Conservation (phyloP, 495 filamentous ascomycete species). For the Achaetomiella virescens region DNA sequence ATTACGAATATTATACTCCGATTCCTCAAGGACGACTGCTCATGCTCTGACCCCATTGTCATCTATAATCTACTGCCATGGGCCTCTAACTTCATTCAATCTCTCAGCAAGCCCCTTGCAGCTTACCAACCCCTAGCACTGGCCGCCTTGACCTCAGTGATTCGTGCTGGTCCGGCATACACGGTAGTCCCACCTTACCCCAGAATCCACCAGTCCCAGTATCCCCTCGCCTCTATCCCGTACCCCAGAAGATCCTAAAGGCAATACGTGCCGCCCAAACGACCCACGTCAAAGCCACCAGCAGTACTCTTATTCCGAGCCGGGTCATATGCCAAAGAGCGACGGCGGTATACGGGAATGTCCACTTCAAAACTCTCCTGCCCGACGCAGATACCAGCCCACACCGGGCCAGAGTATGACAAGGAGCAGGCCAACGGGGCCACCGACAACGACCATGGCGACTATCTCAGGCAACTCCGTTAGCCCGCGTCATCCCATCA, state of each 20-base stretch:
- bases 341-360: neutral
- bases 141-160: too few relatives aligned
- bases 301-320: neutral
- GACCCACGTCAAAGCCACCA: neutral
- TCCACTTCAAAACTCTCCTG: neutral
- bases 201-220: neutral
- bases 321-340: neutral
- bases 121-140: too few relatives aligned
- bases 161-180: too few relatives aligned
- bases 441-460: neutral
- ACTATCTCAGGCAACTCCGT: neutral
- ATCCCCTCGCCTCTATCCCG: neutral
- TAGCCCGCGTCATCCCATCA: too few relatives aligned
- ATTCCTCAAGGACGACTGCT: too few relatives aligned
- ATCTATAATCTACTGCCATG: too few relatives aligned
- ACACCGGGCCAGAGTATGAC: neutral
- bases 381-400: neutral
- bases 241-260: neutral
- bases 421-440: neutral
- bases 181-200: too few relatives aligned
- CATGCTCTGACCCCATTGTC: too few relatives aligned
- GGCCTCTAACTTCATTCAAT: too few relatives aligned
- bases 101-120: too few relatives aligned
- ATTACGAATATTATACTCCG: too few relatives aligned
- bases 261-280: neutral